Base-by-base conservation (phyloP, 2,329 filamentous ascomycete species). In the Pseudogymnoascus sp. region DNA sequence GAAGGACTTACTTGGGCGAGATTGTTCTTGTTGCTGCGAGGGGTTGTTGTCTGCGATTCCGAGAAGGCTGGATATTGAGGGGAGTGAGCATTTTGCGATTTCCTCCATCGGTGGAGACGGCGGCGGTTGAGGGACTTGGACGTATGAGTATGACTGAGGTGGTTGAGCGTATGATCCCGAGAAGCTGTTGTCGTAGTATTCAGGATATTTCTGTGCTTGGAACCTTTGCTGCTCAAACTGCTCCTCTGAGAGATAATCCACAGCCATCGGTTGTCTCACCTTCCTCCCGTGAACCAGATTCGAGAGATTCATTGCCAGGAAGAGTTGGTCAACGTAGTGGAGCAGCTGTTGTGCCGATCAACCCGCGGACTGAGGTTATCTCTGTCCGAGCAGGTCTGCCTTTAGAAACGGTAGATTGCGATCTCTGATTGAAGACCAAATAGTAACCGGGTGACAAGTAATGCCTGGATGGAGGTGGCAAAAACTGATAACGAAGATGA, bases 11-110 rank as follows among this genome's bases (percentile, higher is more conserved):
- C 40, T 23, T 44, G 19, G 40, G 7, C 40, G 40, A 7, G 11
- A 13, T 7, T 44, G 40, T 62, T 76, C 74, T 61, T 76, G 75
- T 72, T 80, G 76, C 72, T 80, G 77, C 33, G 79, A 17, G 82
- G 69, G 62, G 67, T 72, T 81, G 70, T 86, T 86, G 76, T 95
- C 90, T 62, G 91, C 90, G 71, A 93, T 84, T 66, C 89, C 89
- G 61, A 97, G 82, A 64, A 97, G 83, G 75, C 91, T 93, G 38
- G 92, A 96, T 75, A 97, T 97, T 40, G 93, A 96, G 19, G 93
- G 93, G 64, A 97, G 80, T 60, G 92, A 96, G 72, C 89, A 95
- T 77, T 88, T 93, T 68, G 86, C 79, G 53, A 77, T 77, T 72
- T 91, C 88, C 70, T 92, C 89, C 74, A 89, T 86, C 46, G 88